Conservation (phyloP, 495 filamentous ascomycete genomes). For the Penicillium canariense region DNA sequence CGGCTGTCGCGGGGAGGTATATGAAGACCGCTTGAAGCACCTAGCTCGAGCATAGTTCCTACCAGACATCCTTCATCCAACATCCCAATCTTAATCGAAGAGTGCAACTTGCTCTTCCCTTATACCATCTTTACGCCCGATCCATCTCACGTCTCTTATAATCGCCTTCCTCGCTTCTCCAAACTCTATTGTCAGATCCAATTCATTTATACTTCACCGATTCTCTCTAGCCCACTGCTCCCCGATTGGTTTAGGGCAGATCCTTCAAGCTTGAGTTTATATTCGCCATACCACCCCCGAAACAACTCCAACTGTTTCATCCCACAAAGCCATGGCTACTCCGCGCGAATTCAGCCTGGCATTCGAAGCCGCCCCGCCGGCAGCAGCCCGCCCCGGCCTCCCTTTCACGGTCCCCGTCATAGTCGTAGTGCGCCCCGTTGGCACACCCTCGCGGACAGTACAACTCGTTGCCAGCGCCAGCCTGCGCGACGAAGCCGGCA, state of each 20-base stretch:
- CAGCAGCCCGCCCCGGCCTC: constrained; percentile 26
- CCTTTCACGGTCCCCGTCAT: constrained; percentile 39
- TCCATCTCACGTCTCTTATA: neutral
- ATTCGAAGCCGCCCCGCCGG: constrained; percentile 36
- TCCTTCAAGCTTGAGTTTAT: constrained; percentile 6
- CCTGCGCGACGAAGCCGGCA: constrained; percentile 33
- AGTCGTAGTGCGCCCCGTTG: constrained; percentile 35
- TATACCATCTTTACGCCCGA: no score
- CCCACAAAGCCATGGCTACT: constrained; percentile 27
- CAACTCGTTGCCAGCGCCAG: constrained; percentile 36
- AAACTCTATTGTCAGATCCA: neutral
- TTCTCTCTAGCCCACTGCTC: neutral
- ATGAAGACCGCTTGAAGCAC: constrained; percentile 17
- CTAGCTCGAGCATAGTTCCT: neutral
- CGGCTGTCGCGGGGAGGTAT: constrained; percentile 18
- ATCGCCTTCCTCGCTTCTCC: neutral
- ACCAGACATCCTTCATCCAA: neutral
- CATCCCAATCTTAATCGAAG: neutral
- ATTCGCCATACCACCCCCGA: neutral
- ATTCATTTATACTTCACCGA: constrained; percentile 10
- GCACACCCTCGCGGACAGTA: constrained; percentile 22
- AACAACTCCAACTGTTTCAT: neutral
- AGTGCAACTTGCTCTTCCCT: no score
- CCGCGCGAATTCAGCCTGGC: constrained; percentile 35
- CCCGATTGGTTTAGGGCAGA: constrained; percentile 10